Conservation (phyloP, 2,329 filamentous ascomycete genomes). For the Arachnopeziza araneosa region DNA sequence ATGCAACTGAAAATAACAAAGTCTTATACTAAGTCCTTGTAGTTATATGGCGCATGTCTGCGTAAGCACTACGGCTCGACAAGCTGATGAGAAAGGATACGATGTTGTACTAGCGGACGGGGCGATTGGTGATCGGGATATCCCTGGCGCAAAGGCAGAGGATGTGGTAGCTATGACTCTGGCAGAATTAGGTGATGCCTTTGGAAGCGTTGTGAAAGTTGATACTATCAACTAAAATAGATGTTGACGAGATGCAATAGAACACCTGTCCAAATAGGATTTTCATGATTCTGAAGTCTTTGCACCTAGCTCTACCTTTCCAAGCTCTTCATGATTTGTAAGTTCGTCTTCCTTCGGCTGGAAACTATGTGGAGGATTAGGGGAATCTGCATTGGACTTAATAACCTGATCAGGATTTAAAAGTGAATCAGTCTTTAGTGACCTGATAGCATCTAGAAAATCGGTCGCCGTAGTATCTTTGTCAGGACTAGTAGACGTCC, state of each 20-base stretch:
- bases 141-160: constrained; percentile 53
- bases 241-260: neutral
- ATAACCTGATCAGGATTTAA: no score
- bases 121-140: constrained; percentile 57
- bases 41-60: constrained; percentile 60
- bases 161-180: constrained; percentile 47
- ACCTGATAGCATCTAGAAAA: no score
- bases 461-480: neutral
- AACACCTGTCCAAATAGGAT: neutral
- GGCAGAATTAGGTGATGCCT: constrained; percentile 56
- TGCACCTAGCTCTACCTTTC: neutral
- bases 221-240: constrained; percentile 26
- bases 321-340: no score
- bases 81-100: constrained; percentile 55
- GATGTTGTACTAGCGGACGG: constrained; percentile 58
- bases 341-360: no score
- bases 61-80: constrained; percentile 58
- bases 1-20: no score
- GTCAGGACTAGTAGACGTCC: no score
- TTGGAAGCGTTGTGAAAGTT: constrained; percentile 49
- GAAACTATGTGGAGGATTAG: no score
- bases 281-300: neutral
- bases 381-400: no score
- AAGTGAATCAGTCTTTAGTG: no score
- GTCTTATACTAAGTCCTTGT: no score